Percentiles rank a stretch among this genome's conserved stretches.
phyloP scores from a whole-genome alignment of 2,329 filamentous ascomycete species.

The Aphanocladium album region DNA sequence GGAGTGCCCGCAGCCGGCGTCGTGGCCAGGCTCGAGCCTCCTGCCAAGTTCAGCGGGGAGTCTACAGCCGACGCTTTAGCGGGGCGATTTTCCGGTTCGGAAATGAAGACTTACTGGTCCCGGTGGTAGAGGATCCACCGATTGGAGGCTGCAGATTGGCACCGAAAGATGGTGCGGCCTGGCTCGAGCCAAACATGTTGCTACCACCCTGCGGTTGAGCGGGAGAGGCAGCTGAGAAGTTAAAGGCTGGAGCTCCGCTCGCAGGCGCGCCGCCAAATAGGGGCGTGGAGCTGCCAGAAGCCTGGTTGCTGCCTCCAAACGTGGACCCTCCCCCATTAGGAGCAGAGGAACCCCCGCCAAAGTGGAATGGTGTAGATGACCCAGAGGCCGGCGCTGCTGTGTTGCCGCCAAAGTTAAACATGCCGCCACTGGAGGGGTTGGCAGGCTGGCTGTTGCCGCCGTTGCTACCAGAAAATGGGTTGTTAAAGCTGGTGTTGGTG shows the following conservation, averaged over 20 bases:
- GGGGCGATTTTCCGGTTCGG: conserved; percentile 37
- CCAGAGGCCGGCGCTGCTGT: conserved; percentile 24
- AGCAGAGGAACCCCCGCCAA: conserved; percentile 28
- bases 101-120: conserved; percentile 43
- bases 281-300: conserved; percentile 20
- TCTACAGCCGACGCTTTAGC: conserved; percentile 46
- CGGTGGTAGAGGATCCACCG: conserved; percentile 40
- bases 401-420: conserved; percentile 36
- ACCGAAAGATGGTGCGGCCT: conserved; percentile 30
- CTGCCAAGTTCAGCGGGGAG: conserved; percentile 52
- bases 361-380: conserved; percentile 31
- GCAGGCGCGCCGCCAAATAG: conserved; percentile 29
- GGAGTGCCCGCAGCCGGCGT: conserved; percentile 56
- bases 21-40: conserved; percentile 56
- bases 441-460: conserved; percentile 21
- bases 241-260: conserved; percentile 31
- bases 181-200: conserved; percentile 30
- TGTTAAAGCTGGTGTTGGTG: conserved; percentile 30
- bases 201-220: conserved; percentile 25
- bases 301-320: conserved; percentile 25
- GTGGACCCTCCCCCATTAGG: conserved; percentile 17
- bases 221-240: conserved; percentile 32
- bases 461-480: conserved; percentile 32
- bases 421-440: conserved; percentile 22
- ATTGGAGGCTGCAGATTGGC: conserved; percentile 36